These are phyloP conservation scores for Ceratocystis cubensis DNA, from an alignment of 2,329 filamentous ascomycete genomes.

Conservation along the genomic window DNA sequence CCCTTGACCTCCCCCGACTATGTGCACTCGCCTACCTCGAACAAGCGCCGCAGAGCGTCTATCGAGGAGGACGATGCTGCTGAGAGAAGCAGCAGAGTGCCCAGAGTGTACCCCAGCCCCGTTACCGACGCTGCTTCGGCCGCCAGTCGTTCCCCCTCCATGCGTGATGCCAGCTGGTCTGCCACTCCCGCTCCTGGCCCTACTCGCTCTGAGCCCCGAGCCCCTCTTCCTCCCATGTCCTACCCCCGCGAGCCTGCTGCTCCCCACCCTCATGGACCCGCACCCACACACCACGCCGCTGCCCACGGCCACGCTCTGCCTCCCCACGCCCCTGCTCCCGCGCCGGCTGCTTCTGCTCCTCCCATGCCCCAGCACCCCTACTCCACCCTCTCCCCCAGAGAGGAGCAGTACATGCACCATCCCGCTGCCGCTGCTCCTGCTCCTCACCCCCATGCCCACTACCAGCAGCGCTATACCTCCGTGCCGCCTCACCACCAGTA, in stretches of 20 bases:
- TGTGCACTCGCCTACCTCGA: slow-evolving; percentile 35
- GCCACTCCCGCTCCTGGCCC: slow-evolving; percentile 5
- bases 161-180: slow-evolving; percentile 13
- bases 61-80: slow-evolving; percentile 29
- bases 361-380: background rate
- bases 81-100: slow-evolving; percentile 34
- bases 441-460: slow-evolving; percentile 25
- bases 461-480: slow-evolving; percentile 12
- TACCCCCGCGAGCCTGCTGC: slow-evolving; percentile 11
- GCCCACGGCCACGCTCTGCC: background rate
- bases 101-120: slow-evolving; percentile 35
- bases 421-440: slow-evolving; percentile 27
- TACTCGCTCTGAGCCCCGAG: slow-evolving; percentile 6
- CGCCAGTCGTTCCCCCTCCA: slow-evolving; percentile 14
- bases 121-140: slow-evolving; percentile 13
- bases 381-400: background rate
- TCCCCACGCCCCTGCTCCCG: background rate
- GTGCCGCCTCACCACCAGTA: slow-evolving; percentile 30
- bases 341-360: background rate
- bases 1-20: slow-evolving; percentile 36
- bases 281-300: background rate
- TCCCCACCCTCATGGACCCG: background rate
- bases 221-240: slow-evolving; percentile 11
- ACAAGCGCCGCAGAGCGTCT: slow-evolving; percentile 38
- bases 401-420: slow-evolving; percentile 5